These are phyloP conservation scores for Arthromyces matolae DNA, from an alignment of 768 basidiomycete species.

Conservation along the genomic window DNA sequence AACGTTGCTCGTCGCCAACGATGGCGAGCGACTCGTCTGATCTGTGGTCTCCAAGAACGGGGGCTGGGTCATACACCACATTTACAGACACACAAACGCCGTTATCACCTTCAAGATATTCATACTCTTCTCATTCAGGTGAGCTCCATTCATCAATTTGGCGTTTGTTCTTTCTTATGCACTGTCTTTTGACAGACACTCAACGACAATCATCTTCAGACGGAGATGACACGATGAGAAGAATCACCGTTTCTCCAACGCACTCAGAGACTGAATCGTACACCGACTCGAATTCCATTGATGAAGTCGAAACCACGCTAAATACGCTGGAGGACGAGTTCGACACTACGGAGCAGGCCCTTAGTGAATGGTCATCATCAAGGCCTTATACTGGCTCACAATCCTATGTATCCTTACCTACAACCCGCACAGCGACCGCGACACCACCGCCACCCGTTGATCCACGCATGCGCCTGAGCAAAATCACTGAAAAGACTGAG, in stretches of 20 bases:
- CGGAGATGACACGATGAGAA: slow-evolving; percentile 47
- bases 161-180: neutral
- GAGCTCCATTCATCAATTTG: slow-evolving; percentile 13
- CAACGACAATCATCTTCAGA: slow-evolving; percentile 49
- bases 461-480: slow-evolving; percentile 56
- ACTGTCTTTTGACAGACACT: slow-evolving; percentile 31
- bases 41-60: slow-evolving; percentile 60
- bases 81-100: slow-evolving; percentile 50
- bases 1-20: slow-evolving; percentile 17
- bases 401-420: slow-evolving; percentile 43
- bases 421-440: slow-evolving; percentile 32
- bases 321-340: slow-evolving; percentile 65
- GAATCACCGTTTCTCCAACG: slow-evolving; percentile 53
- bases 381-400: slow-evolving; percentile 45
- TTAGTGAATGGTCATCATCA: slow-evolving; percentile 69
- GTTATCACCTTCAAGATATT: slow-evolving; percentile 58
- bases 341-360: slow-evolving; percentile 59
- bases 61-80: slow-evolving; percentile 55
- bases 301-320: slow-evolving; percentile 71
- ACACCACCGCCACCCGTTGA: slow-evolving; percentile 27
- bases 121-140: slow-evolving; percentile 57
- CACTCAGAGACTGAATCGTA: slow-evolving; percentile 37
- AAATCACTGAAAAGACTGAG: slow-evolving; percentile 77
- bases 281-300: slow-evolving; percentile 55
- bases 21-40: slow-evolving; percentile 43